phyloP scores from a whole-genome alignment of 2,329 filamentous ascomycete genomes.

The Fusarium graminum region DNA sequence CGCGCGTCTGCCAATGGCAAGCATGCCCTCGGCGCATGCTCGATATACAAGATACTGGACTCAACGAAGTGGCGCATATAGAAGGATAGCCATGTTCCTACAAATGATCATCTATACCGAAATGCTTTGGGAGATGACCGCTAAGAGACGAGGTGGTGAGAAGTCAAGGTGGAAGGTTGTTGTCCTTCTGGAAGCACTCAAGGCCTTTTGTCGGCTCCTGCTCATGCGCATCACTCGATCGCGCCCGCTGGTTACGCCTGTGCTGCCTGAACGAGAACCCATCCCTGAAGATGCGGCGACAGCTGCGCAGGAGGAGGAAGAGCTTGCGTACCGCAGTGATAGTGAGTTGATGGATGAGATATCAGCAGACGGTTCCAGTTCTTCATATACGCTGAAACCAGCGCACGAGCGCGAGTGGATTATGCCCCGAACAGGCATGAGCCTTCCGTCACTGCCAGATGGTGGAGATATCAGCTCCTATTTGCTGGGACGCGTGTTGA shows the following conservation, averaged over 20 bases:
- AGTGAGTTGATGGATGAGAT: slow-evolving; percentile 61
- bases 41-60: slow-evolving; percentile 78
- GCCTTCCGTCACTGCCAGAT: slow-evolving; percentile 84
- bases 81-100: slow-evolving; percentile 82
- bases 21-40: slow-evolving; percentile 68
- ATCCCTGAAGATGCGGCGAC: slow-evolving; percentile 72
- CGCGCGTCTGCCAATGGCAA: slow-evolving; percentile 68
- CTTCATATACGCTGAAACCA: slow-evolving; percentile 45
- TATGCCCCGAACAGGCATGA: slow-evolving; percentile 94
- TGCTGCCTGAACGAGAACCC: slow-evolving; percentile 86
- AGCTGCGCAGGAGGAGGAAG: slow-evolving; percentile 62
- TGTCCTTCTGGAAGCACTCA: slow-evolving; percentile 85
- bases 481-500: slow-evolving; percentile 89
- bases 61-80: slow-evolving; percentile 76
- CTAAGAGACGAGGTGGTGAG: slow-evolving; percentile 85
- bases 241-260: slow-evolving; percentile 84
- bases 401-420: slow-evolving; percentile 75
- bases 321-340: slow-evolving; percentile 54
- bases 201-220: slow-evolving; percentile 85
- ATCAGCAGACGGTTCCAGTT: slow-evolving; percentile 49
- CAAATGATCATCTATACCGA: slow-evolving; percentile 96
- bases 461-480: slow-evolving; percentile 87
- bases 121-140: slow-evolving; percentile 96
- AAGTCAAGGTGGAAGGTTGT: slow-evolving; percentile 87
- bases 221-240: slow-evolving; percentile 86